These are phyloP conservation scores for Pseudogymnoascus sp. DNA, from an alignment of 2,329 filamentous ascomycete genomes.

Conservation along the genomic window DNA sequence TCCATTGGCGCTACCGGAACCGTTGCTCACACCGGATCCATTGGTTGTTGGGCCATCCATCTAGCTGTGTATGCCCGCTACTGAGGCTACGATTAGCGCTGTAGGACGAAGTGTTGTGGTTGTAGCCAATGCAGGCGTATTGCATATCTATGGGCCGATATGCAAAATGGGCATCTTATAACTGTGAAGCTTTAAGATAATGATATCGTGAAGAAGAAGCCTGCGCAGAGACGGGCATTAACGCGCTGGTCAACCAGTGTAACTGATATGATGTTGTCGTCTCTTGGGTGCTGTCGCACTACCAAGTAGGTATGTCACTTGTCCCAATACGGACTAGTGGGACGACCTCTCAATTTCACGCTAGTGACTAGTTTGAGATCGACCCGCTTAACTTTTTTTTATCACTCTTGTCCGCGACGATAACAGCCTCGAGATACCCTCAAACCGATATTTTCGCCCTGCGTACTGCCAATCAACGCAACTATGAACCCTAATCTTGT, in stretches of 20 bases:
- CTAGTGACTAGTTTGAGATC: not conserved
- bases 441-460: not conserved
- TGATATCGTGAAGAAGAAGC: not conserved
- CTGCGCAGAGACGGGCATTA: not conserved
- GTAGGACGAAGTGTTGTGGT: not conserved
- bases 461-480: conserved; percentile 4
- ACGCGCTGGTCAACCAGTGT: conserved; percentile 2
- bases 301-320: conserved; percentile 9
- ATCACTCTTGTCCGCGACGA: conserved; percentile 1
- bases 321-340: not conserved
- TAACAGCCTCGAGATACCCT: conserved; percentile 4
- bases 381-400: conserved; percentile 7
- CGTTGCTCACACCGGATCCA: conserved; percentile 27
- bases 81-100: not conserved
- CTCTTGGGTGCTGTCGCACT: not conserved
- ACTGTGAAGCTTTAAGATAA: conserved; percentile 1
- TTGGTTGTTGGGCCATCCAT: conserved; percentile 28
- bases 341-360: not conserved
- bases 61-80: conserved; percentile 20
- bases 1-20: conserved; percentile 18
- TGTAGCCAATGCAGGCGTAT: conserved; percentile 4
- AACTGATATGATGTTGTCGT: conserved; percentile 9
- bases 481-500: conserved; percentile 24
- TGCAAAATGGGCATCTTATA: conserved; percentile 5
- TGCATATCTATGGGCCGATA: conserved; percentile 3